Evolutionary conservation across 441 rosid species (phyloP).

Genomic region (Hura crepitans): DNA sequence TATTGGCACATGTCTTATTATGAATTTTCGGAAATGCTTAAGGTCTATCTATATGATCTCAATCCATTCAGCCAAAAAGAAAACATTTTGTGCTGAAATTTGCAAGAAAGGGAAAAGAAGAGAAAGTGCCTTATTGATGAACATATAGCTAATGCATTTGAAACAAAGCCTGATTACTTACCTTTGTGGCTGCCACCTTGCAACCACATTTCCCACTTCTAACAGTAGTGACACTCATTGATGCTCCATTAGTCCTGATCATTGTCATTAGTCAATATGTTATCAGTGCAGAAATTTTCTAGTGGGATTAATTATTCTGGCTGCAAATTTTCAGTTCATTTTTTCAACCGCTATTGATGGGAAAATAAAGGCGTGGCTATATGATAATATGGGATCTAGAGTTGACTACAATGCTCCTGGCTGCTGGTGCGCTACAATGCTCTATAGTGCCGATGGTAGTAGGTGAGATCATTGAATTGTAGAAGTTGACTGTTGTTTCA

Average conservation of each 20-base stretch:
- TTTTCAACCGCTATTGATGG: constrained; percentile 80
- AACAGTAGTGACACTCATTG: background rate
- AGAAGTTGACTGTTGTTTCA: constrained; percentile 3
- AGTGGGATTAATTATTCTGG: constrained; percentile 18
- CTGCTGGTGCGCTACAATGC: constrained; percentile 63
- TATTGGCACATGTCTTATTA: too few species aligned
- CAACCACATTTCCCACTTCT: background rate
- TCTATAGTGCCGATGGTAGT: constrained; percentile 75
- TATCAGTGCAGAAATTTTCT: background rate
- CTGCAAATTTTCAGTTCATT: constrained; percentile 43
- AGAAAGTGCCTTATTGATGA: background rate
- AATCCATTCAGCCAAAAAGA: background rate
- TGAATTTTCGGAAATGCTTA: background rate
- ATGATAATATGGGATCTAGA: constrained; percentile 64
- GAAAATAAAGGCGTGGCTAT: constrained; percentile 83
- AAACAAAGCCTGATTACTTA: background rate
- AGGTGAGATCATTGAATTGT: constrained; percentile 43
- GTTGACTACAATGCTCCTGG: constrained; percentile 87
- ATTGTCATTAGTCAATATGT: constrained; percentile 6
- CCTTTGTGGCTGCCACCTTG: background rate
- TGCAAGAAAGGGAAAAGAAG: too few species aligned
- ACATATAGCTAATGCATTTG: background rate
- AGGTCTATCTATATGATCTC: background rate
- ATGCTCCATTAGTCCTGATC: background rate
- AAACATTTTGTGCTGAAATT: background rate